These are phyloP conservation scores for Neofusicoccum parvum DNA, from an alignment of 2,329 filamentous ascomycete species.

Conservation along the genomic window DNA sequence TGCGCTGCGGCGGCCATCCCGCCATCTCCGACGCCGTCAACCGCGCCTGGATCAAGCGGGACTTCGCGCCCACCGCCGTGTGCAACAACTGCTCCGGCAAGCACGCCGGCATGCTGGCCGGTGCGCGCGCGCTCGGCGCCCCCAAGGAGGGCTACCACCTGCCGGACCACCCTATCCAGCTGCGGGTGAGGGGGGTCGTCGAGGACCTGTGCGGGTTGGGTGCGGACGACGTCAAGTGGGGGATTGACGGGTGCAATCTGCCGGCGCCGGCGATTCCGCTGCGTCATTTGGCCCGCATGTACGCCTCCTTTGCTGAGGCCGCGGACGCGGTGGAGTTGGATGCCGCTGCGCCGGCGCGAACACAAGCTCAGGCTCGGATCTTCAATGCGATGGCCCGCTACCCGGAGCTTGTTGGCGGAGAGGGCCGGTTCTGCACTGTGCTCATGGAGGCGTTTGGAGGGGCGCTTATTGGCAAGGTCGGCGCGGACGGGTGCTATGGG, in stretches of 20 bases:
- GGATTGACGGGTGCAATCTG: conserved; percentile 52
- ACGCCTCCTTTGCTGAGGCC: conserved; percentile 42
- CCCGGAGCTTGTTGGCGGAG: conserved; percentile 50
- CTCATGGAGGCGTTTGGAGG: conserved; percentile 47
- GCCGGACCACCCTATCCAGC: conserved; percentile 31
- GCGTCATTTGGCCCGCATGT: conserved; percentile 39
- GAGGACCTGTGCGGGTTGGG: conserved; percentile 33
- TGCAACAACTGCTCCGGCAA: conserved; percentile 55
- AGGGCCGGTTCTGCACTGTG: conserved; percentile 50
- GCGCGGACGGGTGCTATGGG: conserved; percentile 54
- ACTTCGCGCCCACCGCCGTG: conserved; percentile 41
- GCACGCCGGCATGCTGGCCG: conserved; percentile 52
- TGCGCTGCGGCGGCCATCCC: conserved; percentile 49
- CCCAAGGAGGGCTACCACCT: conserved; percentile 36
- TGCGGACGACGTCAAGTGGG: conserved; percentile 40
- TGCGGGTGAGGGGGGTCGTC: conserved; percentile 36
- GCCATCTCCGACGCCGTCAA: conserved; percentile 32
- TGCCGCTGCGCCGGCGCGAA: conserved; percentile 21
- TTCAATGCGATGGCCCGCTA: conserved; percentile 48
- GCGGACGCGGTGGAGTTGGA: conserved; percentile 25
- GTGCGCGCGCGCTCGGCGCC: conserved; percentile 41
- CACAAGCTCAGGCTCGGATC: conserved; percentile 35
- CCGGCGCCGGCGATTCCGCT: conserved; percentile 49
- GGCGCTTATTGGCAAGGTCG: conserved; percentile 50
- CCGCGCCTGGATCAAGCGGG: conserved; percentile 42